Conservation (phyloP, 1,139 yeast species). For the Blastobotrys buckinghamii region DNA sequence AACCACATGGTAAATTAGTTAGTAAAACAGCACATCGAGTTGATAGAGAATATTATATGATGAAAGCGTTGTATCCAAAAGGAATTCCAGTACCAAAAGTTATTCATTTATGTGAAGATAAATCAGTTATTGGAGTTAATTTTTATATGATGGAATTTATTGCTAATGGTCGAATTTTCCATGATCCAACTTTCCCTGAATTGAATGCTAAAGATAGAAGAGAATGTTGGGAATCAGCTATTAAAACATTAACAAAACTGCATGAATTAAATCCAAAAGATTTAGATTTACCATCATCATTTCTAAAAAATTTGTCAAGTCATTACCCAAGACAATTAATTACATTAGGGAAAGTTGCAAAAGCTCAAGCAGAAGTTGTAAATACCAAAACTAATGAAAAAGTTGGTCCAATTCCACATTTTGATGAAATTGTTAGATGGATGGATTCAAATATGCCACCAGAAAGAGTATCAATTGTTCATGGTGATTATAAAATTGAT, state of each 20-base stretch:
- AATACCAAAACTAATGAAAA: slow-evolving; percentile 27
- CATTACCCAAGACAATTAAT: slow-evolving; percentile 52
- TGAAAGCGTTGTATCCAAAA: slow-evolving; percentile 35
- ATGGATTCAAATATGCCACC: slow-evolving; percentile 47
- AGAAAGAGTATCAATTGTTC: slow-evolving; percentile 43
- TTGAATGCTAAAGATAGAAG: slow-evolving; percentile 27
- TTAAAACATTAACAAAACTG: slow-evolving; percentile 36
- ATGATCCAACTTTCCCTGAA: slow-evolving; percentile 47
- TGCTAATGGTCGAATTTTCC: slow-evolving; percentile 50
- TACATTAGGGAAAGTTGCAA: slow-evolving; percentile 43
- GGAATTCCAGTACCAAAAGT: slow-evolving; percentile 56
- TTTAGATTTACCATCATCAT: slow-evolving; percentile 37
- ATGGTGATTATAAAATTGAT: slow-evolving; percentile 62
- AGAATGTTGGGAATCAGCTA: slow-evolving; percentile 46
- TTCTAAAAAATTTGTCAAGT: slow-evolving; percentile 40
- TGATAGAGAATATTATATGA: slow-evolving; percentile 52
- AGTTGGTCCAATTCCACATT: slow-evolving; percentile 48
- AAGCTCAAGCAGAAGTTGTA: slow-evolving; percentile 36
- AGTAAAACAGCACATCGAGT: slow-evolving; percentile 58
- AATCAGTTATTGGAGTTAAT: slow-evolving; percentile 63
- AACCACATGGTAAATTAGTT: slow-evolving; percentile 50
- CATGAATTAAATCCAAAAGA: slow-evolving; percentile 47
- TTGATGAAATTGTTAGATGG: slow-evolving; percentile 41
- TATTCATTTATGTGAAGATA: slow-evolving; percentile 55
- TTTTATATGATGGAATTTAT: slow-evolving; percentile 56